Evolutionary conservation across 75 land plant species (phyloP).

Genomic region (Cunninghamia lanceolata): DNA sequence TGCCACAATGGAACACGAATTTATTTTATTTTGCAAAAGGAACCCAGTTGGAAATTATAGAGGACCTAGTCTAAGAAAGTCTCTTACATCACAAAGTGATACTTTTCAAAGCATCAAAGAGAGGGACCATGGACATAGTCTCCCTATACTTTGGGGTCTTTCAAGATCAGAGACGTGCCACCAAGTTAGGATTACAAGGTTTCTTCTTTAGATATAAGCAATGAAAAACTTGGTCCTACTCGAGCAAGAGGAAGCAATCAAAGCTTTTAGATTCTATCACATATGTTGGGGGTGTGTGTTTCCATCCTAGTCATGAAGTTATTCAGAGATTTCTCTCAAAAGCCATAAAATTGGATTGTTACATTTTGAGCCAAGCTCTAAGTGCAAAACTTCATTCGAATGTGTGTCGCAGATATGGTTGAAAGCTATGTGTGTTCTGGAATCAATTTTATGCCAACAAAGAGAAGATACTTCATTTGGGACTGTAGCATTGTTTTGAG

Average conservation of each 20-base stretch:
- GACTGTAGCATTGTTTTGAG: no score
- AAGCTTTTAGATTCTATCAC: slow-evolving; percentile 83
- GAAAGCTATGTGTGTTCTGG: no score
- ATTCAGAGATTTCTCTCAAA: slow-evolving; percentile 70
- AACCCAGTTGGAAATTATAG: slow-evolving; percentile 69
- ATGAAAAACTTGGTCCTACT: slow-evolving; percentile 26
- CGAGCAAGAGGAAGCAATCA: slow-evolving; percentile 39
- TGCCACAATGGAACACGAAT: no score
- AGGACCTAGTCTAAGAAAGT: slow-evolving; percentile 73
- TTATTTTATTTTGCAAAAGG: slow-evolving; percentile 27
- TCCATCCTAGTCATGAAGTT: slow-evolving; percentile 95
- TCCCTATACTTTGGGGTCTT: slow-evolving; percentile 13
- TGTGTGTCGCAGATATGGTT: slow-evolving; percentile 97
- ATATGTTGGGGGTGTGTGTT: slow-evolving; percentile 91
- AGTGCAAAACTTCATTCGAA: slow-evolving; percentile 78
- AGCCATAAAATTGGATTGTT: slow-evolving; percentile 68
- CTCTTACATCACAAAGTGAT: slow-evolving; percentile 71
- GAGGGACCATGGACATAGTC: slow-evolving; percentile 22
- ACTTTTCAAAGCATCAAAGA: slow-evolving; percentile 37
- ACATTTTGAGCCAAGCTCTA: slow-evolving; percentile 62
- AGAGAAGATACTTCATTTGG: no score
- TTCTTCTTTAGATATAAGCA: slow-evolving; percentile 18
- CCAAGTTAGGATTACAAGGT: slow-evolving; percentile 32
- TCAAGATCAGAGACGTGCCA: slow-evolving; percentile 32
- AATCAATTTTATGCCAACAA: no score